Evolutionary conservation across 352 stramenopile genomes (phyloP).

Genomic region (Phytophthora vignae): DNA sequence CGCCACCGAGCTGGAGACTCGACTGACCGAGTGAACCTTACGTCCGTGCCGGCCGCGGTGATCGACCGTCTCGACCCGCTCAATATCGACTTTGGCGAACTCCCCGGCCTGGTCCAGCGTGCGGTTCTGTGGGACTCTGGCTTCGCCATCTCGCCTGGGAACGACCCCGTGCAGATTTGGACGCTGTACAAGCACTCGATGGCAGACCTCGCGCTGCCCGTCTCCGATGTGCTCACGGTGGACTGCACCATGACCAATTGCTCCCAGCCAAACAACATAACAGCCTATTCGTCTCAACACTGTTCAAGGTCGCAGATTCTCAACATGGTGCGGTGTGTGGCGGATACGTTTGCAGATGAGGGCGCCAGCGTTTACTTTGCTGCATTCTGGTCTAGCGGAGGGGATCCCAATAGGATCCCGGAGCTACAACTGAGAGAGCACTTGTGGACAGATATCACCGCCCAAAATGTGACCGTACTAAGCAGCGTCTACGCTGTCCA

Average conservation of each 20-base stretch:
- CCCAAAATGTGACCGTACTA: not conserved
- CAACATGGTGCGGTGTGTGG: constrained; percentile 39
- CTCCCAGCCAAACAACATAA: constrained; percentile 23
- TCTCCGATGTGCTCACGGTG: not conserved
- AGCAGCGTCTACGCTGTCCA: constrained; percentile 33
- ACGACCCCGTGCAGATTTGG: constrained; percentile 35
- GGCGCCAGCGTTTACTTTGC: constrained; percentile 10
- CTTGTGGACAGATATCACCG: constrained; percentile 29
- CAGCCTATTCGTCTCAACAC: constrained; percentile 27
- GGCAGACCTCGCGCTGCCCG: constrained; percentile 34
- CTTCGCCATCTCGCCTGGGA: constrained; percentile 31
- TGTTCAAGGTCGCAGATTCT: constrained; percentile 49
- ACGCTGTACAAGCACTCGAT: constrained; percentile 32
- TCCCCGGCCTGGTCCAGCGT: constrained; percentile 41
- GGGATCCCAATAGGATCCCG: constrained; percentile 19
- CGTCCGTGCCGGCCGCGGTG: constrained; percentile 14
- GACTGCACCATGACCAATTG: constrained; percentile 39
- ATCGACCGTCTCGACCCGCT: constrained; percentile 17
- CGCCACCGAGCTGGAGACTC: constrained; percentile 31
- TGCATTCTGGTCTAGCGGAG: constrained; percentile 40
- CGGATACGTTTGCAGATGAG: constrained; percentile 26
- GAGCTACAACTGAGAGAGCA: constrained; percentile 37
- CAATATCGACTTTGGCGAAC: constrained; percentile 18
- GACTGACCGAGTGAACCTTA: constrained; percentile 14
- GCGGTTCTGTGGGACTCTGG: constrained; percentile 49